These are phyloP conservation scores for Neonectria coccinea DNA, from an alignment of 2,329 filamentous ascomycete genomes.

Conservation along the genomic window DNA sequence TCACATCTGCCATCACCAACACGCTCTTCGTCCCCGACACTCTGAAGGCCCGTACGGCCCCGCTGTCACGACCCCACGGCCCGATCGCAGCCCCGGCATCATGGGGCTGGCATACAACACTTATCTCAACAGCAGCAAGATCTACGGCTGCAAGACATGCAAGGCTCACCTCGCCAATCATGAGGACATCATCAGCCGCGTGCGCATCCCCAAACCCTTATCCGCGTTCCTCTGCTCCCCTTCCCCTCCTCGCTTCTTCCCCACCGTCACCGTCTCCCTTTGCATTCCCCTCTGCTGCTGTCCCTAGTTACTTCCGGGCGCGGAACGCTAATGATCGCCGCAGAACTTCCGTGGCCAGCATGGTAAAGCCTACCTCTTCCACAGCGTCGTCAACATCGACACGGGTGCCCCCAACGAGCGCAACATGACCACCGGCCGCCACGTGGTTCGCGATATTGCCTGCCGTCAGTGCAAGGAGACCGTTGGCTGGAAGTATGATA, in stretches of 20 bases:
- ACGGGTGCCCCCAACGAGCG: conserved; percentile 88
- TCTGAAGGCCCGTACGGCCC: neutral
- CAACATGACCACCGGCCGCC: conserved; percentile 96
- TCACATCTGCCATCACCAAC: neutral
- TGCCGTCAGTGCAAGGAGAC: conserved; percentile 92
- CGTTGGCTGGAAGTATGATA: conserved; percentile 99
- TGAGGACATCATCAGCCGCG: conserved; percentile 94
- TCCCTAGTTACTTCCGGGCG: neutral
- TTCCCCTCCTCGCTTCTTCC: conserved; percentile 28
- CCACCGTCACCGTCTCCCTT: conserved; percentile 3
- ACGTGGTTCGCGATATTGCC: conserved; percentile 92
- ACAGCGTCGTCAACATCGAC: conserved; percentile 90
- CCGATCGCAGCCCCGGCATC: conserved; percentile 36
- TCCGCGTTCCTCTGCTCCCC: neutral
- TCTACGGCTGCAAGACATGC: conserved; percentile 94
- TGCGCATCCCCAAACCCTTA: conserved; percentile 58
- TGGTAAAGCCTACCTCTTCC: conserved; percentile 97
- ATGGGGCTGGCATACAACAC: conserved; percentile 95
- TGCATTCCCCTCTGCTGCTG: neutral
- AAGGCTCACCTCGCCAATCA: conserved; percentile 96
- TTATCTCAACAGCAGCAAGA: conserved; percentile 86
- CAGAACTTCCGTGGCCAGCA: conserved; percentile 99
- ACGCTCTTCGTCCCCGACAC: neutral
- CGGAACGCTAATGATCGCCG: conserved; percentile 18
- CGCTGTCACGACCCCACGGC: conserved; percentile 7